Evolutionary conservation across 805 yeast genomes (phyloP).

Genomic region (Candida stauntonica): DNA sequence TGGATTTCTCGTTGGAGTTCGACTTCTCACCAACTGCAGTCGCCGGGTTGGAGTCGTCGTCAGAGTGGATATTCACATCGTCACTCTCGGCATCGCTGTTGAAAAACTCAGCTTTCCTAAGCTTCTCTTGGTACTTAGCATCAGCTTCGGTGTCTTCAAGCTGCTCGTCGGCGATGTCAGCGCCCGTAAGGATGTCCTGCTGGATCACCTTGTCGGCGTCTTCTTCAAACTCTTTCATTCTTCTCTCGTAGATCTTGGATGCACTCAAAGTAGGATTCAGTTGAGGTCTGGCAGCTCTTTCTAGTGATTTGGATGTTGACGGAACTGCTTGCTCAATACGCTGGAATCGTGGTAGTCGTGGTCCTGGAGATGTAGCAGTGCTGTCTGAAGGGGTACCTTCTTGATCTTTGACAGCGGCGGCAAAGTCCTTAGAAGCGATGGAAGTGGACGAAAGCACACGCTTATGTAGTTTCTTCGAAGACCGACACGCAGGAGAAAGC

Average conservation of each 20-base stretch:
- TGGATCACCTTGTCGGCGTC: constrained; percentile 4
- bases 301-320: background rate
- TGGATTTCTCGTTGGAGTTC: background rate
- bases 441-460: constrained; percentile 21
- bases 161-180: constrained; percentile 10
- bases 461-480: constrained; percentile 21
- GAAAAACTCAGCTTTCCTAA: constrained; percentile 11
- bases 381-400: background rate
- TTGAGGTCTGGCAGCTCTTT: constrained; percentile 4
- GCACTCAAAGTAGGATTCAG: background rate
- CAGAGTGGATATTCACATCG: constrained; percentile 10
- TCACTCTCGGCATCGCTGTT: constrained; percentile 11
- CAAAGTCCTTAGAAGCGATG: constrained; percentile 10
- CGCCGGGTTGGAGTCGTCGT: constrained; percentile 1
- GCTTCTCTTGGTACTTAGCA: constrained; percentile 16
- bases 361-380: constrained; percentile 6
- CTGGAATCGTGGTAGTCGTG: constrained; percentile 19
- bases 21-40: background rate
- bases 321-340: constrained; percentile 11
- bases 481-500: background rate
- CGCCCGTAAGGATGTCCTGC: background rate
- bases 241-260: constrained; percentile 23
- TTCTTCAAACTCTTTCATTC: constrained; percentile 19
- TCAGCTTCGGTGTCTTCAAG: constrained; percentile 3
- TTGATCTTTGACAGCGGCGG: constrained; percentile 6